Conservation (phyloP, 2,329 filamentous ascomycete genomes). For the Phyllosticta citribraziliensis region DNA sequence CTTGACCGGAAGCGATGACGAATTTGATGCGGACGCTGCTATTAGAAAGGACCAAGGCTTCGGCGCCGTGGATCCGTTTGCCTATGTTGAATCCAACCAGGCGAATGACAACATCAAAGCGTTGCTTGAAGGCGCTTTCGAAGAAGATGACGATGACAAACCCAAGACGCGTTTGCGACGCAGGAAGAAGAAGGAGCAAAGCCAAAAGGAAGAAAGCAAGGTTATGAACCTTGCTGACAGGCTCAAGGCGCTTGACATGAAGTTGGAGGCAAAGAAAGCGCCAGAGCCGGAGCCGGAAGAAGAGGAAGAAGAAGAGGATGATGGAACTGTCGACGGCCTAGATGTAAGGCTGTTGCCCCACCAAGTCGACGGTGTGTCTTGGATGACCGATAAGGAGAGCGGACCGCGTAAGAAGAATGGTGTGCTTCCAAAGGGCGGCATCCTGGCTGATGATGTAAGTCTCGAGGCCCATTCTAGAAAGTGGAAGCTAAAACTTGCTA, state of each 20-base stretch:
- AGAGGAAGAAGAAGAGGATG: constrained; percentile 42
- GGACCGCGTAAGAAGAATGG: constrained; percentile 72
- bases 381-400: constrained; percentile 91
- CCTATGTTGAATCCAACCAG: constrained; percentile 60
- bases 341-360: constrained; percentile 84
- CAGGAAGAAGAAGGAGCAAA: constrained; percentile 30
- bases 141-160: constrained; percentile 56
- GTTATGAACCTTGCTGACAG: constrained; percentile 31
- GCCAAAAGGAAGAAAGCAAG: constrained; percentile 24
- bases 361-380: constrained; percentile 85
- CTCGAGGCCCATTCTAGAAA: not conserved
- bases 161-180: constrained; percentile 35
- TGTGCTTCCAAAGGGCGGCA: constrained; percentile 77
- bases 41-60: constrained; percentile 38
- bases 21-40: constrained; percentile 39
- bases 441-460: constrained; percentile 72
- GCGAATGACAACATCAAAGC: constrained; percentile 71
- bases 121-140: constrained; percentile 70
- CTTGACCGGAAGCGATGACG: constrained; percentile 35
- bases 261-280: constrained; percentile 39
- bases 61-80: constrained; percentile 44
- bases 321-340: constrained; percentile 65
- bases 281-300: constrained; percentile 34
- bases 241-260: constrained; percentile 34
- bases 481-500: constrained; percentile 6